Percentiles rank a stretch among this genome's conserved stretches.
Evolutionary conservation across 1,139 yeast genomes (phyloP).

Genomic region (Zygosaccharomyces sapae): DNA sequence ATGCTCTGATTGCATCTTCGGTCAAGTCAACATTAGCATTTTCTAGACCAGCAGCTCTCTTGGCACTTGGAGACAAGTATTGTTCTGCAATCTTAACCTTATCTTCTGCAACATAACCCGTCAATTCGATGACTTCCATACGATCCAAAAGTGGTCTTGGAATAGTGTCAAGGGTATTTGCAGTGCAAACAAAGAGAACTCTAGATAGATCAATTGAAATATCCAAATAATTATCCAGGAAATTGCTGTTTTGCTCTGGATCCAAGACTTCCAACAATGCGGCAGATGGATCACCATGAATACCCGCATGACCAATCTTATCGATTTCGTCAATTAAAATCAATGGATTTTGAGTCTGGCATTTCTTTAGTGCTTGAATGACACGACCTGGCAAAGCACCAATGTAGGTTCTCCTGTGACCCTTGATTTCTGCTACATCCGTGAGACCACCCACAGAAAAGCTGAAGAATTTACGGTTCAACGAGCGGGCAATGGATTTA

Average conservation of each 20-base stretch:
- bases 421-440: slow-evolving; percentile 95
- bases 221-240: slow-evolving; percentile 88
- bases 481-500: slow-evolving; percentile 84
- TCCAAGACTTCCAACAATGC: slow-evolving; percentile 89
- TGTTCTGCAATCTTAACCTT: slow-evolving; percentile 86
- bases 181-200: slow-evolving; percentile 93
- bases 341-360: slow-evolving; percentile 86
- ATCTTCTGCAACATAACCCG: slow-evolving; percentile 92
- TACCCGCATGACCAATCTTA: slow-evolving; percentile 60
- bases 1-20: slow-evolving; percentile 62
- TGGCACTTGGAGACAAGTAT: slow-evolving; percentile 82
- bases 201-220: slow-evolving; percentile 90
- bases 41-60: slow-evolving; percentile 73
- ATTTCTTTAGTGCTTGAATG: slow-evolving; percentile 81
- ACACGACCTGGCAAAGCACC: slow-evolving; percentile 96
- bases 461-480: slow-evolving; percentile 80
- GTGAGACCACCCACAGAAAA: slow-evolving; percentile 96
- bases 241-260: slow-evolving; percentile 89
- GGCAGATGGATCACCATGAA: slow-evolving; percentile 93
- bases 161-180: slow-evolving; percentile 81
- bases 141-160: slow-evolving; percentile 93
- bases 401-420: slow-evolving; percentile 94
- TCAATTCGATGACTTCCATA: slow-evolving; percentile 92
- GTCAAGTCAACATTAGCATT: slow-evolving; percentile 61
- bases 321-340: slow-evolving; percentile 94